Evolutionary conservation across 306 rosid species (phyloP), one percentile per base, ranked within the genome.

Genomic region (Fragaria iinumae): DNA sequence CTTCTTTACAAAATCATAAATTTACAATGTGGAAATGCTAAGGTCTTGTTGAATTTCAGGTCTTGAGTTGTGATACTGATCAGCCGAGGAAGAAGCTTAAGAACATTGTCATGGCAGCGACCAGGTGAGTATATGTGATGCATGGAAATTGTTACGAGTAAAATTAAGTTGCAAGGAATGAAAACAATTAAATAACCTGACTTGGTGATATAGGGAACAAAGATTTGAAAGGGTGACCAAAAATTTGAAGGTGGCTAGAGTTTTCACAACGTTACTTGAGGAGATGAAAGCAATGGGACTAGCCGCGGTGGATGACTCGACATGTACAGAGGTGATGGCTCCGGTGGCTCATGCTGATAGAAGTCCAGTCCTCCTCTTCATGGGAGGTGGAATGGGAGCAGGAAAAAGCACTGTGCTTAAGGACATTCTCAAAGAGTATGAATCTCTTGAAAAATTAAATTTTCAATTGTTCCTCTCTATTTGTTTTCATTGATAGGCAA

Each of bases 381-480:
- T 96, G 99, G 99, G 99, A 0, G 97, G 99, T 66, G 98, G 98
- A 29, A 92, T 96, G 99, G 98, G 99, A 77, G 99, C 99, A 9
- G 98, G 99, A 38, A 96, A 96, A 90, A 96, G 98, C 90, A 92
- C 97, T 0, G 99, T 89, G 38, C 91, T 96, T 2, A 89, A 96
- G 76, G 99, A 96, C 66, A 96, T 96, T 83, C 97, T 91, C 78
- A 92, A 96, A 91, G 99, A 96, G 99, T 96, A 89, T 18, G 89
- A 76, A 11, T 52, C 9, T 16, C 16, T 23, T 6, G 32, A 27
- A 57, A 23, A 4, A 65, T 8, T 8, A 36, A 65, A 65, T 65
- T 2, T 65, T 8, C 21, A 34, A 16, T 8, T 65, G 10, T 18
- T 11, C 23, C 10, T 62, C 17, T 59, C 36, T 6, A 25, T 27